Conservation (phyloP, 805 yeast genomes). For the Candida ovalis region DNA sequence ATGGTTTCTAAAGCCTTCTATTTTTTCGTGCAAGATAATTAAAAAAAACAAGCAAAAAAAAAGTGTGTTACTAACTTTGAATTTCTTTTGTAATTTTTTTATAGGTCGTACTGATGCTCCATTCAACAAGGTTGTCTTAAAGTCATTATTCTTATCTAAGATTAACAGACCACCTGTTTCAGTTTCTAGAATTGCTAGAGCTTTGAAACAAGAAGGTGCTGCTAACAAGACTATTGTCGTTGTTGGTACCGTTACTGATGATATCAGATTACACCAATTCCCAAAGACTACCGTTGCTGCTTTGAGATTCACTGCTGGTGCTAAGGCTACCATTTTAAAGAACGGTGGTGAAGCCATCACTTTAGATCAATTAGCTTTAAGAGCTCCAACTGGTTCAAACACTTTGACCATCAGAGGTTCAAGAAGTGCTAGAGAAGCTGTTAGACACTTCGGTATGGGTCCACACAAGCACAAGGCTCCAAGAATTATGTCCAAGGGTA, state of each 20-base stretch:
- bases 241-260: slow-evolving; percentile 99
- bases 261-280: slow-evolving; percentile 86
- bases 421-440: slow-evolving; percentile 98
- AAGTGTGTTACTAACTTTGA: slow-evolving; percentile 28
- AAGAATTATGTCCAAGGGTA: slow-evolving; percentile 94
- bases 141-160: slow-evolving; percentile 94
- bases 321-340: slow-evolving; percentile 94
- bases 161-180: slow-evolving; percentile 99
- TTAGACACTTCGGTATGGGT: slow-evolving; percentile 99
- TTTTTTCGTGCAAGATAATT: background rate
- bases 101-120: slow-evolving; percentile 97
- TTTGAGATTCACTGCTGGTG: slow-evolving; percentile 98
- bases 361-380: slow-evolving; percentile 97
- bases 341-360: slow-evolving; percentile 99
- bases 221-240: slow-evolving; percentile 91
- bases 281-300: slow-evolving; percentile 99
- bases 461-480: slow-evolving; percentile 99
- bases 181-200: slow-evolving; percentile 83
- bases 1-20: background rate
- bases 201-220: slow-evolving; percentile 78
- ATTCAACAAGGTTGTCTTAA: slow-evolving; percentile 97
- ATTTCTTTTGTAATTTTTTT: slow-evolving; percentile 11
- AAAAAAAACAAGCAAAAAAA: slow-evolving; percentile 2
- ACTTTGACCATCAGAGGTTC: slow-evolving; percentile 98
- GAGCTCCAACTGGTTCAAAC: slow-evolving; percentile 99